Evolutionary conservation across 495 filamentous ascomycete species (phyloP), one percentile per base, ranked within the genome.

Genomic region (Penicillium pancosmium): DNA sequence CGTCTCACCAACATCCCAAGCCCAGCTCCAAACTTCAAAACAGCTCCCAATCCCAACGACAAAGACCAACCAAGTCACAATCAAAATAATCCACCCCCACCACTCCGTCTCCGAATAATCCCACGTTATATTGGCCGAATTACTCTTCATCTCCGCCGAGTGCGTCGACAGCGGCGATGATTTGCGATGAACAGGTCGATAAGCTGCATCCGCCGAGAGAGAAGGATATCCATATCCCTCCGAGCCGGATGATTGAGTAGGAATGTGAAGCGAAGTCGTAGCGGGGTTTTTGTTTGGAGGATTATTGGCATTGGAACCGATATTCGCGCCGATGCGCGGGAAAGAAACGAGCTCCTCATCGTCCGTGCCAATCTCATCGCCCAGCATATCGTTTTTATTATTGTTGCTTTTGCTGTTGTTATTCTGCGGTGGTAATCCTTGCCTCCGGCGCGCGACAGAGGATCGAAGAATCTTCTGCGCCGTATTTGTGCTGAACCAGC

Each of bases 21-120:
- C 93, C 94, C 94, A 98, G 71, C 87, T 94, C 94, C 94, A 98
- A n/a, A 97, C 87, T n/a, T 88, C 94, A 15, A 97, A 82, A 68
- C 92, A 97, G 40, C 88, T 92, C 31, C 94, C 94, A 87, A 98
- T 97, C 25, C 94, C 94, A 1, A 92, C 85, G 31, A 97, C 91
- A 68, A 98, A 97, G 25, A 97, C 91, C 25, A 93, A 71, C 94
- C 94, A 98, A 1, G 94, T 98, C 52, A 88, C 86, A 35, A 88
- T 73, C 25, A 98, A 78, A 4, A 98, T 87, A 2, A 96, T 87
- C 90, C 92, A 98, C 3, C 94, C 94, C 92, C 93, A 98, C 86
- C 88, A 94, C 66, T 90, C 91, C 15, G 94, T 98, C 74, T 97
- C 93, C 48, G 86, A 85, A 68, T 96, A 96, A 74, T 95, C 90